Evolutionary conservation across 1,139 yeast genomes (phyloP).

Genomic region (Yamadazyma kanchanaburiensis): DNA sequence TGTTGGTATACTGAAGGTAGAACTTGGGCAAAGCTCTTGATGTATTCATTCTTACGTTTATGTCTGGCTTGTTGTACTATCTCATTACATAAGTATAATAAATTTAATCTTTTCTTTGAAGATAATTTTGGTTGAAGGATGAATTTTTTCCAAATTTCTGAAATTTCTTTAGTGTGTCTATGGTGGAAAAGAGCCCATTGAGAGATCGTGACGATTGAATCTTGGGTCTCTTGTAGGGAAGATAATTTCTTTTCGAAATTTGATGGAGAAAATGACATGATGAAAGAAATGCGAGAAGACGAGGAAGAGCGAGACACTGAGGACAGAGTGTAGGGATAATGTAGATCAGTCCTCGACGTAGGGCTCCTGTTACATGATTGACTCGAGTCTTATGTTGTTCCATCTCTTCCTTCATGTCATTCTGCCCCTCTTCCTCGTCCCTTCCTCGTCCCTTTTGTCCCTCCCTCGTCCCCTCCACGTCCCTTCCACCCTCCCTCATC

Average conservation of each 20-base stretch:
- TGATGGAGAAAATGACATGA: constrained; percentile 62
- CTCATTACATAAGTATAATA: constrained; percentile 77
- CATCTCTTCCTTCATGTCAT: neutral
- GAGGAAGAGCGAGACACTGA: neutral
- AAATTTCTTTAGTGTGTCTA: constrained; percentile 58
- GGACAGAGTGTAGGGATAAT: neutral
- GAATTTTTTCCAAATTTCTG: constrained; percentile 58
- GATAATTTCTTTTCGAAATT: constrained; percentile 55
- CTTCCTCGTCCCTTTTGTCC: no score
- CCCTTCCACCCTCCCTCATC: no score
- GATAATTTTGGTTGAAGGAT: constrained; percentile 16
- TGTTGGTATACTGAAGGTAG: constrained; percentile 34
- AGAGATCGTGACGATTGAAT: constrained; percentile 75
- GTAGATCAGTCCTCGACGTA: neutral
- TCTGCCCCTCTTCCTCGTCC: neutral
- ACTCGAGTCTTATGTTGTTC: no score
- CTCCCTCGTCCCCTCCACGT: no score
- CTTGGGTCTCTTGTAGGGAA: constrained; percentile 72
- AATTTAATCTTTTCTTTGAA: constrained; percentile 46
- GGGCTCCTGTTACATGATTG: no score
- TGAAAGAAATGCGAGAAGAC: neutral
- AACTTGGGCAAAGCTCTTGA: constrained; percentile 53
- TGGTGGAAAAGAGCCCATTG: constrained; percentile 86
- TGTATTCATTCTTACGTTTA: constrained; percentile 57
- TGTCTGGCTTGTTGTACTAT: constrained; percentile 79